Evolutionary conservation across 495 filamentous ascomycete species (phyloP), one percentile per base, ranked within the genome.

Genomic region (Lophium mytilinum): DNA sequence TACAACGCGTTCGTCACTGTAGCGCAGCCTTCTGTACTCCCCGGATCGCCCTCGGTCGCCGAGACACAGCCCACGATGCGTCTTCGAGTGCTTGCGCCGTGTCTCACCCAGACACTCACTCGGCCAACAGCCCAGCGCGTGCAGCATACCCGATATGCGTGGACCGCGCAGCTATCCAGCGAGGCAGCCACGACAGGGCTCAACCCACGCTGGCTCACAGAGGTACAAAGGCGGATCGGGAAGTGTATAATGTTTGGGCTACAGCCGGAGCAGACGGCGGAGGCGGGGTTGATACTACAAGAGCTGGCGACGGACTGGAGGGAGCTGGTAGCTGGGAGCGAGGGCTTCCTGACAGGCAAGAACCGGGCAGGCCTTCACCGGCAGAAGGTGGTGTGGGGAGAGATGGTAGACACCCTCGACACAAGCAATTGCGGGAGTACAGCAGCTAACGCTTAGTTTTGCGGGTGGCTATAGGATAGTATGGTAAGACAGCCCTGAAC

Each of bases 321-420:
- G 50, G 80, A 81, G 55, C 72, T 95, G 57, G 68, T 88, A 34
- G 88, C 83, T 0, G 88, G 88, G 0, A 82, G 81, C 55, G 87
- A 95, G 63, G 92, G 92, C 4, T 97, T 85, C 67, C 66, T 96
- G 57, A 86, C 86, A 0, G 81, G 78, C 15, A 76, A 77, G 50
- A 75, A 78, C 54, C 72, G 85, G 30, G 75, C 80, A 52, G 87
- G 89, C 4, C 67, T 94, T 39, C 83, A 80, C 56, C 69, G 80
- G n/a, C 83, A 89, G 63, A 75, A 78, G 67, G 84, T 96, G 18
- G 86, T 83, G 0, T 96, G 89, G 90, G 90, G 89, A 35, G 92
- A 97, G 73, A 90, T 91, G 88, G 90, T 87, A 78, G 36, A 35
- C 15, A 37, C 40, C 35, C 37, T 33, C n/a, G 43, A 21, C 37